Evolutionary conservation across 192 early-diverging fungal species (phyloP).

Genomic region (Phycomyces blakesleeanus): DNA sequence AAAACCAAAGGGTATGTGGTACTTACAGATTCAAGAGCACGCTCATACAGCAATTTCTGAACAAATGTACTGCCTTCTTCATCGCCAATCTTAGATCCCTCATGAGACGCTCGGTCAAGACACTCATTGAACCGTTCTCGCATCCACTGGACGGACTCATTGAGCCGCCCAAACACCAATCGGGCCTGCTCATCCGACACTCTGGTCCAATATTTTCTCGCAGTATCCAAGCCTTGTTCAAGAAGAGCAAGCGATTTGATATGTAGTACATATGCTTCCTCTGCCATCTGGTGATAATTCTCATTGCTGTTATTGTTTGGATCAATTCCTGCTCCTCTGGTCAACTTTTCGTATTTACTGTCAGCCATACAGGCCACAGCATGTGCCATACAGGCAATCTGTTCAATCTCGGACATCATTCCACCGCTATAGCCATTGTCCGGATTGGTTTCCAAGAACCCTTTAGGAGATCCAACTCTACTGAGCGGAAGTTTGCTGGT

Average conservation of each 20-base stretch:
- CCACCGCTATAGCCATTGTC: constrained; percentile 34
- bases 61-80: constrained; percentile 39
- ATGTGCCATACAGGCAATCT: constrained; percentile 65
- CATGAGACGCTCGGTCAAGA: constrained; percentile 74
- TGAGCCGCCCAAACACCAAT: constrained; percentile 42
- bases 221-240: constrained; percentile 52
- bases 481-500: constrained; percentile 16
- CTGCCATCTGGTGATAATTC: constrained; percentile 44
- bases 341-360: constrained; percentile 52
- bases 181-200: constrained; percentile 11
- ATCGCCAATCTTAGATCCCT: constrained; percentile 41
- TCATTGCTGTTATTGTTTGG: too few relatives aligned
- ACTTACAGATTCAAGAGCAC: constrained; percentile 65
- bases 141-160: constrained; percentile 83
- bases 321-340: constrained; percentile 36
- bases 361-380: constrained; percentile 64
- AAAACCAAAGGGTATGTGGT: too few relatives aligned
- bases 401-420: constrained; percentile 61
- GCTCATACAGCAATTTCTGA: constrained; percentile 72
- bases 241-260: constrained; percentile 64
- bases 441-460: constrained; percentile 10
- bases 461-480: constrained; percentile 7
- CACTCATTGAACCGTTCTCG: constrained; percentile 88
- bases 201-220: constrained; percentile 53
- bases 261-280: constrained; percentile 71